Conservation (phyloP, 352 stramenopile species). For the Globisporangium okanoganense region DNA sequence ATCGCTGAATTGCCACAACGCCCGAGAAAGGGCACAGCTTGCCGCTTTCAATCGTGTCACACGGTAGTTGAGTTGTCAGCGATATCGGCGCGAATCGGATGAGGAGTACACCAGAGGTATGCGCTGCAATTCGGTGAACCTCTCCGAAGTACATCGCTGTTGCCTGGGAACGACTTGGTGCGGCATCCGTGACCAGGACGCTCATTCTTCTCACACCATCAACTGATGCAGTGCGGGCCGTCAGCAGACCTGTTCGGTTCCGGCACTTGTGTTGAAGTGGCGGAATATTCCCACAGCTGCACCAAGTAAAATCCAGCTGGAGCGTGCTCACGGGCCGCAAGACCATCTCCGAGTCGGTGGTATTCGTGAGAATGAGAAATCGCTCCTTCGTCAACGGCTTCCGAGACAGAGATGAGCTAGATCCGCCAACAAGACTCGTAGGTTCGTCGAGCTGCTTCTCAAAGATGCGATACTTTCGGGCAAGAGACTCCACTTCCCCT, state of each 20-base stretch:
- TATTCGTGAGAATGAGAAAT: slow-evolving; percentile 56
- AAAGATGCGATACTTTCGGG: slow-evolving; percentile 66
- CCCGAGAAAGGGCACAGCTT: slow-evolving; percentile 55
- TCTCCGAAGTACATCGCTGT: slow-evolving; percentile 50
- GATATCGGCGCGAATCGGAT: slow-evolving; percentile 75
- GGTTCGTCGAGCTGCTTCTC: slow-evolving; percentile 19
- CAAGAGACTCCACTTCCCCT: slow-evolving; percentile 30
- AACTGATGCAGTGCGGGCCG: slow-evolving; percentile 25
- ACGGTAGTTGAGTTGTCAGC: slow-evolving; percentile 37
- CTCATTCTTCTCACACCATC: slow-evolving; percentile 26
- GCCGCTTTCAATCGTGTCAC: slow-evolving; percentile 55
- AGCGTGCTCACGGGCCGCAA: slow-evolving; percentile 72
- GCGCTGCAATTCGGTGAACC: slow-evolving; percentile 37
- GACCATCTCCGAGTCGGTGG: slow-evolving; percentile 40
- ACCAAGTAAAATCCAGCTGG: slow-evolving; percentile 63
- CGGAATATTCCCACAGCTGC: slow-evolving; percentile 9
- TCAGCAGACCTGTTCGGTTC: slow-evolving; percentile 14
- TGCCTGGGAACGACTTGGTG: slow-evolving; percentile 5
- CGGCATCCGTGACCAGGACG: slow-evolving; percentile 1
- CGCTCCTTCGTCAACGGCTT: slow-evolving; percentile 13
- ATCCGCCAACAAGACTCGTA: not conserved
- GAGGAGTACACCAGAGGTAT: slow-evolving; percentile 42
- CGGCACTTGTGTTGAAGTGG: slow-evolving; percentile 7
- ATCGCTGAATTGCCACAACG: slow-evolving; percentile 75
- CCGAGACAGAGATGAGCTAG: slow-evolving; percentile 4